A percentile compares a stretch with the other conserved stretches of the same genome.
Evolutionary conservation across 2,329 filamentous ascomycete genomes (phyloP).

Genomic region (Magnaporthiopsis poae): DNA sequence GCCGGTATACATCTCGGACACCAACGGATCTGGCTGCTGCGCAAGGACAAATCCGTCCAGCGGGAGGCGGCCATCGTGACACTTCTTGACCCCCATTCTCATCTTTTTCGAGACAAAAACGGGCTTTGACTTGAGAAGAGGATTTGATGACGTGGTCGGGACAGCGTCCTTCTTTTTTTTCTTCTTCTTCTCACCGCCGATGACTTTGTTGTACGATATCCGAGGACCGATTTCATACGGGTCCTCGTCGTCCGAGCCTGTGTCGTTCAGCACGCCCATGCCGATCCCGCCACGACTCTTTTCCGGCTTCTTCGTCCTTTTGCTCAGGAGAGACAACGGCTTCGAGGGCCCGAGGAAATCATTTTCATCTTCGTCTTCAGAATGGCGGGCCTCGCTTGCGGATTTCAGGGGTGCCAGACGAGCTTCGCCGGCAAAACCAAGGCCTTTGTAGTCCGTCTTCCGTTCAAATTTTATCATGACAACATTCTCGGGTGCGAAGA

Average conservation of each 20-base stretch:
- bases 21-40: conserved; percentile 36
- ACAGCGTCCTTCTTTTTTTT: conserved; percentile 42
- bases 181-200: conserved; percentile 76
- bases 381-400: background rate
- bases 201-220: conserved; percentile 73
- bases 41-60: conserved; percentile 72
- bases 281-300: conserved; percentile 61
- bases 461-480: conserved; percentile 54
- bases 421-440: conserved; percentile 55
- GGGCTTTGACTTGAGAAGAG: conserved; percentile 55
- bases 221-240: conserved; percentile 84
- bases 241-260: conserved; percentile 88
- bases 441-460: conserved; percentile 60
- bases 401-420: conserved; percentile 31
- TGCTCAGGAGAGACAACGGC: conserved; percentile 18
- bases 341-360: conserved; percentile 23
- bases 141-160: conserved; percentile 47
- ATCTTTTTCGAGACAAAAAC: conserved; percentile 60
- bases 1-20: conserved; percentile 31
- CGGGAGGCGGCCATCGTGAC: conserved; percentile 72
- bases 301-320: conserved; percentile 39
- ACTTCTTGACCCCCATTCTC: conserved; percentile 51
- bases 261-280: conserved; percentile 82
- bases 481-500: conserved; percentile 79
- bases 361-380: conserved; percentile 34